phyloP scores from a whole-genome alignment of 2,329 filamentous ascomycete species.

The Aspergillus sp. region DNA sequence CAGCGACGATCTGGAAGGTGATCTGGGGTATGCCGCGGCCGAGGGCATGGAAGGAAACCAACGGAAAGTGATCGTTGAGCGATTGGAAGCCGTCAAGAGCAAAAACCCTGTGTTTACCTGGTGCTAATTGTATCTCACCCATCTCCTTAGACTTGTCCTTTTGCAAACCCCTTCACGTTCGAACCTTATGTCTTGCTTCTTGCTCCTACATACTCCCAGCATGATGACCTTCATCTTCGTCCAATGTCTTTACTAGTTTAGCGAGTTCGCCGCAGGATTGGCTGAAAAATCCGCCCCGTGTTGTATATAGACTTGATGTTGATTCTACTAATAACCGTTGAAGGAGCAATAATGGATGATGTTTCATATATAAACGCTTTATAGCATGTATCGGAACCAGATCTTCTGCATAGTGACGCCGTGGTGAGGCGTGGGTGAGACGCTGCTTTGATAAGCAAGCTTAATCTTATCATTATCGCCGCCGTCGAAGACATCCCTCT shows the following conservation, averaged over 20 bases:
- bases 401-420: not conserved
- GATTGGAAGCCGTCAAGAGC: conserved; percentile 91
- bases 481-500: not conserved
- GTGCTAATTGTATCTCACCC: conserved; percentile 59
- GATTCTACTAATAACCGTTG: conserved; percentile 11
- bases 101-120: conserved; percentile 96
- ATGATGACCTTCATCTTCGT: conserved; percentile 14
- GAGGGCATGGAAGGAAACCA: conserved; percentile 89
- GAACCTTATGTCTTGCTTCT: conserved; percentile 9
- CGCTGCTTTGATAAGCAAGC: conserved; percentile 15
- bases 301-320: conserved; percentile 36
- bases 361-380: not conserved
- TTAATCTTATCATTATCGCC: conserved; percentile 20
- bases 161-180: not conserved
- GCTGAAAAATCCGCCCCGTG: conserved; percentile 18
- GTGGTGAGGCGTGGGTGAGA: not conserved
- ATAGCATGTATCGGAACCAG: not conserved
- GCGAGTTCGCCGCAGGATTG: conserved; percentile 15
- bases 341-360: not conserved
- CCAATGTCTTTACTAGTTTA: conserved; percentile 16
- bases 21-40: conserved; percentile 90
- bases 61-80: conserved; percentile 93
- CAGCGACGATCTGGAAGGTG: conserved; percentile 80
- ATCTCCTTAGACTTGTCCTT: conserved; percentile 1
- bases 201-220: conserved; percentile 17